Percentiles rank a stretch among this genome's conserved stretches.
phyloP scores from a whole-genome alignment of 2,329 filamentous ascomycete genomes.

The Pseudocercospora pini-densiflorae region DNA sequence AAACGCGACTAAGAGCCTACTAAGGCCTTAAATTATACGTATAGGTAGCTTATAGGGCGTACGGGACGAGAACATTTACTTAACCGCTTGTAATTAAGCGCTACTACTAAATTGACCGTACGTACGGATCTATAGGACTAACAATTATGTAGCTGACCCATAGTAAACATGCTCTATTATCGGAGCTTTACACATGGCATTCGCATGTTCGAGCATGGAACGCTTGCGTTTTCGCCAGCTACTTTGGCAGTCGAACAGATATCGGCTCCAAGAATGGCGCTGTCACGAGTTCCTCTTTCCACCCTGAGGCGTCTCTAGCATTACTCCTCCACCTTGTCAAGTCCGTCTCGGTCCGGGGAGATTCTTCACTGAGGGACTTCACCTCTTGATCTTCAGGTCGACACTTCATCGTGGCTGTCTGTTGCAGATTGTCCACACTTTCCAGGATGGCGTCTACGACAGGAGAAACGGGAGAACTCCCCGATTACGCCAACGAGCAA shows the following conservation, averaged over 20 bases:
- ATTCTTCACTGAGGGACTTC: background rate
- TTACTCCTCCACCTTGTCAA: background rate
- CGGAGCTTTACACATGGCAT: conserved; percentile 1
- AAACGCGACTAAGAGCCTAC: background rate
- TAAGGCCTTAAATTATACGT: background rate
- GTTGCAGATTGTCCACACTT: background rate
- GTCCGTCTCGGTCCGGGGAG: conserved; percentile 6
- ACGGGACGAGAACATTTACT: background rate
- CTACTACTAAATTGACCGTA: background rate
- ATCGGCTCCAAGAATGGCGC: conserved; percentile 5
- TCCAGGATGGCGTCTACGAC: background rate
- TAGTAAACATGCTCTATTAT: background rate
- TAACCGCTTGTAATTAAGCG: background rate
- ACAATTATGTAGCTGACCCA: background rate
- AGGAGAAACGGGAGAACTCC: conserved; percentile 1
- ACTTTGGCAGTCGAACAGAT: background rate
- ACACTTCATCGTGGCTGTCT: background rate
- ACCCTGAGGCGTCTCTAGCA: background rate
- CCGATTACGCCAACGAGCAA: conserved; percentile 24
- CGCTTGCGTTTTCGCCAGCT: background rate
- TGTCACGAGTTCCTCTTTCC: background rate
- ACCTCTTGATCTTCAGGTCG: background rate
- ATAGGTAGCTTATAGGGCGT: background rate
- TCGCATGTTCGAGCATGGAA: background rate
- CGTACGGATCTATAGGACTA: background rate